phyloP scores from a whole-genome alignment of 2,329 filamentous ascomycete genomes.

The Westerdykella sp. region DNA sequence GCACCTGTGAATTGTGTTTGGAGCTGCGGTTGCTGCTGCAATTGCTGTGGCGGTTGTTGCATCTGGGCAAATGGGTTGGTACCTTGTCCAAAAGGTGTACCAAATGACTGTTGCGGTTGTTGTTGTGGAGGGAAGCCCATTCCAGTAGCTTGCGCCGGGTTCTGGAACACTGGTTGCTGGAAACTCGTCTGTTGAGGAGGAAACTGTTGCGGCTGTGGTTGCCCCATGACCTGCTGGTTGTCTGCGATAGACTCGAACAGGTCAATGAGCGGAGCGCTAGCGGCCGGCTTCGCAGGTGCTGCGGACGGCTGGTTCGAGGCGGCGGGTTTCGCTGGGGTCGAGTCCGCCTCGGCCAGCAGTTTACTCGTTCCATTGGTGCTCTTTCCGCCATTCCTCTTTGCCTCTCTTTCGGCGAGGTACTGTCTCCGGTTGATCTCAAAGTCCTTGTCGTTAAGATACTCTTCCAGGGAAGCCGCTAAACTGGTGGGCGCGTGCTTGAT shows the following conservation, averaged over 20 bases:
- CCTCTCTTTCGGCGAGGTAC: constrained; percentile 81
- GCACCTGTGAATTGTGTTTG: constrained; percentile 63
- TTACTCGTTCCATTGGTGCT: constrained; percentile 36
- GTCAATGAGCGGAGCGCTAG: constrained; percentile 29
- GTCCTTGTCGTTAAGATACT: constrained; percentile 89
- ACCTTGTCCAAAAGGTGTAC: constrained; percentile 56
- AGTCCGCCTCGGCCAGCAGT: constrained; percentile 28
- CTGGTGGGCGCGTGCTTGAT: constrained; percentile 95
- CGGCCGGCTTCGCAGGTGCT: constrained; percentile 12
- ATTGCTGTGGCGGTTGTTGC: constrained; percentile 74
- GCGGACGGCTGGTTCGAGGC: constrained; percentile 10
- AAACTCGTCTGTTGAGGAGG: constrained; percentile 26
- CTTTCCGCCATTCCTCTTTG: constrained; percentile 50
- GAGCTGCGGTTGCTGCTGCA: constrained; percentile 38
- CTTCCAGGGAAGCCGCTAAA: constrained; percentile 79
- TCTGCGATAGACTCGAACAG: constrained; percentile 29
- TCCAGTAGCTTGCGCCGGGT: constrained; percentile 39
- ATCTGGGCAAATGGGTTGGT: constrained; percentile 91
- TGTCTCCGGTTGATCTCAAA: constrained; percentile 91
- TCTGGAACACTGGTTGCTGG: constrained; percentile 19
- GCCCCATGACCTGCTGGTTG: constrained; percentile 33
- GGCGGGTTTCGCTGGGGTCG: constrained; percentile 15
- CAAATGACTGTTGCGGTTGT: constrained; percentile 45
- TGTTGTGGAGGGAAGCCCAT: constrained; percentile 24
- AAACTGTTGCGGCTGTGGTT: constrained; percentile 31